Conservation (phyloP, 805 yeast species). For the Geotrichum ghanense region DNA sequence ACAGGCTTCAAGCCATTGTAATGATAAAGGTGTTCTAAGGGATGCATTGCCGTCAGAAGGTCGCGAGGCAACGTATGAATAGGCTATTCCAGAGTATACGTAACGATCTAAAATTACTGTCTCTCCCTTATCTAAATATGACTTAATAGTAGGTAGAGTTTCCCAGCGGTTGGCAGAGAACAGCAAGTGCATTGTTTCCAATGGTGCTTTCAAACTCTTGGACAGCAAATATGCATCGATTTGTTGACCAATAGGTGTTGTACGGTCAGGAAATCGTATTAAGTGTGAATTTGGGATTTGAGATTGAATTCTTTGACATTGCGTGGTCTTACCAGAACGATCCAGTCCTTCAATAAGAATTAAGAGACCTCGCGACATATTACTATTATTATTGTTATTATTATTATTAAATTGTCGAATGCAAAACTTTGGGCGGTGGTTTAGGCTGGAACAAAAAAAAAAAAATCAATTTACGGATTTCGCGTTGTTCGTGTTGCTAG, state of each 20-base stretch:
- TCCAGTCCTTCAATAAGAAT: conserved; percentile 89
- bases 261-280: conserved; percentile 79
- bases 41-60: not conserved
- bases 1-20: conserved; percentile 70
- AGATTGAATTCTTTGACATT: conserved; percentile 31
- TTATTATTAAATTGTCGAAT: no score
- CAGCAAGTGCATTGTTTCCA: conserved; percentile 74
- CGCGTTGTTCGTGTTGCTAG: no score
- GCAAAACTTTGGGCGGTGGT: no score
- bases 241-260: conserved; percentile 68
- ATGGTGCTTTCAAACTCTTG: conserved; percentile 40
- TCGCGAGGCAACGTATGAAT: conserved; percentile 62
- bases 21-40: conserved; percentile 37
- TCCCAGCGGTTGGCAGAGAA: conserved; percentile 98
- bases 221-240: conserved; percentile 59
- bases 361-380: conserved; percentile 48
- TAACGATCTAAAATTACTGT: conserved; percentile 74
- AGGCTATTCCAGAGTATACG: conserved; percentile 87
- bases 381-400: no score
- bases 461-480: no score
- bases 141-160: conserved; percentile 35
- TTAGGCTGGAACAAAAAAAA: no score
- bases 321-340: conserved; percentile 90
- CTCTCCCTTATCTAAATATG: conserved; percentile 38
- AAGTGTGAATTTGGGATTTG: conserved; percentile 32